Conservation (phyloP, 306 rosid genomes). For the Trichosanthes cucumerina region DNA sequence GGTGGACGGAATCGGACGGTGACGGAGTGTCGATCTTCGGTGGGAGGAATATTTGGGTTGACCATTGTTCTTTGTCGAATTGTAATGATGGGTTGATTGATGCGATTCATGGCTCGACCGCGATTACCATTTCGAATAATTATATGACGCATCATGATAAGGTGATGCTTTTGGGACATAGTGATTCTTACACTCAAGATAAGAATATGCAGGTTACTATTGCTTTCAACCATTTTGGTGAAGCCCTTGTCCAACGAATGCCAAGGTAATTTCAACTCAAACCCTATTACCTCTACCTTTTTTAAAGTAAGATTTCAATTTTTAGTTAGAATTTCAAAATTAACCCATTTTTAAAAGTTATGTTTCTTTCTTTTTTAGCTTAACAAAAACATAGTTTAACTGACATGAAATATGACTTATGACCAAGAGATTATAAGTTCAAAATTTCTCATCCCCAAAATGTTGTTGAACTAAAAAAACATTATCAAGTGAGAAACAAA, state of each 20-base stretch:
- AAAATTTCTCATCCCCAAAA: no score
- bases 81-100: constrained; percentile 81
- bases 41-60: constrained; percentile 59
- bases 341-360: no score
- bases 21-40: constrained; percentile 65
- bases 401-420: no score
- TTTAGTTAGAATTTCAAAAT: no score
- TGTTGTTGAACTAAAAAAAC: no score
- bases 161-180: constrained; percentile 89
- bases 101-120: constrained; percentile 79
- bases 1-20: constrained; percentile 71
- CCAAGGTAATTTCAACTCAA: no score
- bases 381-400: no score
- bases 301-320: no score
- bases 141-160: constrained; percentile 90
- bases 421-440: no score
- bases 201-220: constrained; percentile 68
- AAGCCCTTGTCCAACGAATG: constrained; percentile 92
- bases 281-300: no score
- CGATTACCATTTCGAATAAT: constrained; percentile 70
- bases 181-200: constrained; percentile 61
- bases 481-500: no score
- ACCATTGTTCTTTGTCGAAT: constrained; percentile 69
- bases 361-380: no score
- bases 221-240: constrained; percentile 90